Evolutionary conservation across 768 basidiomycete species (phyloP).

Genomic region (Calocera cornea): DNA sequence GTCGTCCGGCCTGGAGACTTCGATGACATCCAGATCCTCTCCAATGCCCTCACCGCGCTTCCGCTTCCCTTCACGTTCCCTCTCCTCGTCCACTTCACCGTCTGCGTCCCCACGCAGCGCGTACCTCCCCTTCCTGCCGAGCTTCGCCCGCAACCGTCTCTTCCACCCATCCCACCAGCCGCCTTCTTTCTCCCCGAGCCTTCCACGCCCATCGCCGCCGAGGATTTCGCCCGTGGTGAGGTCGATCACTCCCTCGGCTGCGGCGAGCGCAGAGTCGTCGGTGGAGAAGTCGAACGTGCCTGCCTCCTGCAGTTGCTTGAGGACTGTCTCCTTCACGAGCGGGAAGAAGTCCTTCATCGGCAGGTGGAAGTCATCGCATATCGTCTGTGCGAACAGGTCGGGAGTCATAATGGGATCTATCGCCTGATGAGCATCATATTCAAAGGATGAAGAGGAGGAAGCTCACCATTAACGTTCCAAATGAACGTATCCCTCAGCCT

Average conservation of each 20-base stretch:
- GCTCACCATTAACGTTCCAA: constrained; percentile 90
- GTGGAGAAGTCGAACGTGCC: constrained; percentile 16
- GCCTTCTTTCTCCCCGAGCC: constrained; percentile 33
- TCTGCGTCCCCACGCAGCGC: constrained; percentile 22
- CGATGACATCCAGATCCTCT: constrained; percentile 19
- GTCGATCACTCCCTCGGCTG: background rate
- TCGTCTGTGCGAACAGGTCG: constrained; percentile 74
- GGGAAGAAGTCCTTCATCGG: constrained; percentile 46
- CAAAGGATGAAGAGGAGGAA: background rate
- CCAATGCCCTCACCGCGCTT: constrained; percentile 7
- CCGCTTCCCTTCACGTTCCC: constrained; percentile 1
- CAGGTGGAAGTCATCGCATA: constrained; percentile 83
- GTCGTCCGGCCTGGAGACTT: constrained; percentile 12
- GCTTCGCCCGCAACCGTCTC: constrained; percentile 35
- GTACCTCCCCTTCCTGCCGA: constrained; percentile 18
- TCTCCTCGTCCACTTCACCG: constrained; percentile 19
- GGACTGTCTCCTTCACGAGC: constrained; percentile 64
- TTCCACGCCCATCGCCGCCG: constrained; percentile 19
- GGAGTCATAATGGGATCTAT: constrained; percentile 81
- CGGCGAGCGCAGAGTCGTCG: constrained; percentile 24
- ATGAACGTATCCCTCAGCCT: constrained; percentile 93
- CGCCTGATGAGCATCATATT: background rate
- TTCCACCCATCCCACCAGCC: constrained; percentile 66
- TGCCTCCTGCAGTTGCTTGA: constrained; percentile 50
- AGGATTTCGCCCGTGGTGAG: constrained; percentile 24